Conservation (phyloP, 352 stramenopile species). For the Phytophthora ohioensis region DNA sequence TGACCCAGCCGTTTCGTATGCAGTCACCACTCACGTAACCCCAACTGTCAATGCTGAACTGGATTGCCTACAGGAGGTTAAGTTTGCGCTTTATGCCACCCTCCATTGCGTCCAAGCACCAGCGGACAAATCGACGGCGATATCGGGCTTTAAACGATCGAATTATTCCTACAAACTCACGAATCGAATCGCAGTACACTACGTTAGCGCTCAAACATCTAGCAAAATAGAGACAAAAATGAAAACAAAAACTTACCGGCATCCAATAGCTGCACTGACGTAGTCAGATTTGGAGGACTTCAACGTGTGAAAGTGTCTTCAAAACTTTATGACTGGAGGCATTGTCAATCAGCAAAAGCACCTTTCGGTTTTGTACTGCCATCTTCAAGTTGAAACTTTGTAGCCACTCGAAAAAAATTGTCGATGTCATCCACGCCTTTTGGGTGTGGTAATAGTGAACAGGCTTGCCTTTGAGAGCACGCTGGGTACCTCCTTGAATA, state of each 20-base stretch:
- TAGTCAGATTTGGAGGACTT: slow-evolving; percentile 13
- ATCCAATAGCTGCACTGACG: slow-evolving; percentile 8
- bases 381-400: slow-evolving; percentile 17
- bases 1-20: slow-evolving; percentile 9
- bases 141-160: slow-evolving; percentile 10
- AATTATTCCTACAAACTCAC: slow-evolving; percentile 4
- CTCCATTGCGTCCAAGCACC: slow-evolving; percentile 19
- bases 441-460: background rate
- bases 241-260: slow-evolving; percentile 4
- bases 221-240: no score
- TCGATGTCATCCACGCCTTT: slow-evolving; percentile 16
- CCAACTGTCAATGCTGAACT: slow-evolving; percentile 17
- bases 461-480: slow-evolving; percentile 4
- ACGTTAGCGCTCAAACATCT: no score
- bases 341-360: slow-evolving; percentile 23
- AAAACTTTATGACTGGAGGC: slow-evolving; percentile 18
- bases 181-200: no score
- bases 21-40: slow-evolving; percentile 8
- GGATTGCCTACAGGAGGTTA: slow-evolving; percentile 14
- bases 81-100: slow-evolving; percentile 5
- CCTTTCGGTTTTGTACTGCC: slow-evolving; percentile 9
- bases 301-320: slow-evolving; percentile 8
- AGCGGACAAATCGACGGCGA: slow-evolving; percentile 19
- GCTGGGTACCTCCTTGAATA: slow-evolving; percentile 3
- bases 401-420: slow-evolving; percentile 19